phyloP scores from a whole-genome alignment of 805 yeast species.

The Starmerella vitae region DNA sequence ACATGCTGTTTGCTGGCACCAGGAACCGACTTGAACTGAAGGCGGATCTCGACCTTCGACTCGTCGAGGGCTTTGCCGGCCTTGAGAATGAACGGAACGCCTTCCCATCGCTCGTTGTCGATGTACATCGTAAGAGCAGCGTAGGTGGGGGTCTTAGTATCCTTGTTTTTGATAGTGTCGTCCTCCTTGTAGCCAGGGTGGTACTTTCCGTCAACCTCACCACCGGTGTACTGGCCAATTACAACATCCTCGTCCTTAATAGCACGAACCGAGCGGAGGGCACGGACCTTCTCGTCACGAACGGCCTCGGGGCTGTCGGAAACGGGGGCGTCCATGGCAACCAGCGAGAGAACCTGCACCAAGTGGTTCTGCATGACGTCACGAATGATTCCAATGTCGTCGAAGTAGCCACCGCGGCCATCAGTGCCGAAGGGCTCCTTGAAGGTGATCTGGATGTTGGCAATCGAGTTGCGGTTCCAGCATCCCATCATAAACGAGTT shows the following conservation, averaged over 20 bases:
- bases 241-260: constrained; percentile 54
- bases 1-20: constrained; percentile 40
- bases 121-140: constrained; percentile 74
- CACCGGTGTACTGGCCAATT: constrained; percentile 75
- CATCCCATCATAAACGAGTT: constrained; percentile 76
- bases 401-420: constrained; percentile 98
- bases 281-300: constrained; percentile 92
- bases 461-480: constrained; percentile 73
- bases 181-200: constrained; percentile 91
- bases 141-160: constrained; percentile 79
- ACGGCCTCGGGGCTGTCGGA: constrained; percentile 85
- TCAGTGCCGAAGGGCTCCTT: constrained; percentile 99
- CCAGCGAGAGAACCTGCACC: constrained; percentile 76
- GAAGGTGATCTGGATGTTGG: constrained; percentile 75
- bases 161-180: constrained; percentile 59
- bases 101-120: constrained; percentile 93
- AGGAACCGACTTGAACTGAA: constrained; percentile 80
- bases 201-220: constrained; percentile 54
- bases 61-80: constrained; percentile 97
- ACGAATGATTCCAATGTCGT: constrained; percentile 84
- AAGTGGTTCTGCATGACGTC: constrained; percentile 98
- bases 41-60: constrained; percentile 86
- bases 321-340: constrained; percentile 92
- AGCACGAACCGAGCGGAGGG: constrained; percentile 65
- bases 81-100: constrained; percentile 88